These are phyloP conservation scores for Boechera divaricarpa DNA, from an alignment of 345 rosid genomes.

Conservation along the genomic window DNA sequence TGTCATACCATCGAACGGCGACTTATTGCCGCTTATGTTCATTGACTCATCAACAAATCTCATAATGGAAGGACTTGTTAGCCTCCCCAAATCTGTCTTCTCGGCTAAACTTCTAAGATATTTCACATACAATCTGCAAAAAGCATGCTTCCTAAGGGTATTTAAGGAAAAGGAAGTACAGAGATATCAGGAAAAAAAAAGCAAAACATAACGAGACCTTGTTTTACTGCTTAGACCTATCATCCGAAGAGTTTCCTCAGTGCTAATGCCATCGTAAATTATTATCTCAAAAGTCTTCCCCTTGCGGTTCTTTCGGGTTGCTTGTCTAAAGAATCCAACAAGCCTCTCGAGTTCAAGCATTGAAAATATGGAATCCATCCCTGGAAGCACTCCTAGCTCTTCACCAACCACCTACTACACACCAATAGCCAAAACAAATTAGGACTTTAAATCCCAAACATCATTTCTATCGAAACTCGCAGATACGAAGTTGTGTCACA, in stretches of 20 bases:
- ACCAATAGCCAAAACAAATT: slow-evolving; percentile 15
- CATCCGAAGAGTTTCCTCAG: slow-evolving; percentile 79
- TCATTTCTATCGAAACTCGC: background rate
- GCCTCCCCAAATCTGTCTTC: slow-evolving; percentile 92
- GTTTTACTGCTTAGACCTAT: slow-evolving; percentile 75
- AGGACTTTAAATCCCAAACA: background rate
- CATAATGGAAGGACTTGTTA: slow-evolving; percentile 76
- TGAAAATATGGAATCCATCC: slow-evolving; percentile 85
- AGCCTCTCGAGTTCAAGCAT: slow-evolving; percentile 62
- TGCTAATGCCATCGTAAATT: slow-evolving; percentile 70
- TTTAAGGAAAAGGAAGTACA: slow-evolving; percentile 14
- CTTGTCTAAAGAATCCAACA: slow-evolving; percentile 59
- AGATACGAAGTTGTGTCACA: slow-evolving; percentile 43
- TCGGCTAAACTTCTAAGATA: slow-evolving; percentile 76
- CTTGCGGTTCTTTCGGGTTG: slow-evolving; percentile 48
- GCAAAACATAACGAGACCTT: slow-evolving; percentile 53
- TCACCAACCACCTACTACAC: slow-evolving; percentile 84
- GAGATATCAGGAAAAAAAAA: background rate
- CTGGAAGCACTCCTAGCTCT: slow-evolving; percentile 97
- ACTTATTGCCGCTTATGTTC: slow-evolving; percentile 56
- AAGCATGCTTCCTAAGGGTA: background rate
- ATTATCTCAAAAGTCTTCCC: slow-evolving; percentile 60
- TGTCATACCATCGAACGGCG: slow-evolving; percentile 54
- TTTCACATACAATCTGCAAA: slow-evolving; percentile 71
- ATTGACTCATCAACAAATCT: slow-evolving; percentile 75